phyloP scores from a whole-genome alignment of 352 stramenopile species.

The Globisporangium iwayamae region DNA sequence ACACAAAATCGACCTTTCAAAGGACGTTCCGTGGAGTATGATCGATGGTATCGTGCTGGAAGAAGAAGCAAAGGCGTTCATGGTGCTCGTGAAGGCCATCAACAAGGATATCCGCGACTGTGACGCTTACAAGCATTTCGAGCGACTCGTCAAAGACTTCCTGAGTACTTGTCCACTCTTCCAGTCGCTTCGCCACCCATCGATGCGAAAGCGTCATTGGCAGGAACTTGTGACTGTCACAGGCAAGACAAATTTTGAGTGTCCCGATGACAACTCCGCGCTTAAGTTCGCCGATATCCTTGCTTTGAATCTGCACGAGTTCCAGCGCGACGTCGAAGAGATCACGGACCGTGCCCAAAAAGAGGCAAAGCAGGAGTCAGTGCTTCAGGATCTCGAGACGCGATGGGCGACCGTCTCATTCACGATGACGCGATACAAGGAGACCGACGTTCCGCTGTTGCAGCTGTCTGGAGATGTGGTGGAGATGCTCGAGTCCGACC shows the following conservation, averaged over 20 bases:
- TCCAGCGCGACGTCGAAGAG: constrained; percentile 85
- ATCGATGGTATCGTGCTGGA: constrained; percentile 91
- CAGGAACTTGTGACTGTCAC: constrained; percentile 59
- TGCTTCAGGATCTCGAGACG: constrained; percentile 75
- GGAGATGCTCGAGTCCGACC: constrained; percentile 94
- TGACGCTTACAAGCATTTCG: constrained; percentile 89
- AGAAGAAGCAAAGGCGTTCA: constrained; percentile 89
- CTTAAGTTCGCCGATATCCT: constrained; percentile 83
- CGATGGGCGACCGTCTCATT: constrained; percentile 74
- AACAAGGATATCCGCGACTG: constrained; percentile 88
- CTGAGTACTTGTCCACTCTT: constrained; percentile 75
- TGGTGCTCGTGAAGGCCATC: constrained; percentile 86
- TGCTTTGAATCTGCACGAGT: constrained; percentile 74
- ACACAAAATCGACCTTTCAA: constrained; percentile 84
- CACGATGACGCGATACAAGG: constrained; percentile 86
- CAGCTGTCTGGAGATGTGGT: constrained; percentile 92
- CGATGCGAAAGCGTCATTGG: constrained; percentile 75
- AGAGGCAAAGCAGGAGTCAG: constrained; percentile 88
- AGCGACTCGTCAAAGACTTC: constrained; percentile 72
- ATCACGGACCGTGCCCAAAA: constrained; percentile 90
- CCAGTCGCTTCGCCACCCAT: constrained; percentile 71
- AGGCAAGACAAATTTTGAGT: constrained; percentile 46
- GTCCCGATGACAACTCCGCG: constrained; percentile 57
- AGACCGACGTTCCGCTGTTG: constrained; percentile 80
- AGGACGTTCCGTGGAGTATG: constrained; percentile 90